These are phyloP conservation scores for Aureobasidium sp. DNA, from an alignment of 2,329 filamentous ascomycete species.

Conservation along the genomic window DNA sequence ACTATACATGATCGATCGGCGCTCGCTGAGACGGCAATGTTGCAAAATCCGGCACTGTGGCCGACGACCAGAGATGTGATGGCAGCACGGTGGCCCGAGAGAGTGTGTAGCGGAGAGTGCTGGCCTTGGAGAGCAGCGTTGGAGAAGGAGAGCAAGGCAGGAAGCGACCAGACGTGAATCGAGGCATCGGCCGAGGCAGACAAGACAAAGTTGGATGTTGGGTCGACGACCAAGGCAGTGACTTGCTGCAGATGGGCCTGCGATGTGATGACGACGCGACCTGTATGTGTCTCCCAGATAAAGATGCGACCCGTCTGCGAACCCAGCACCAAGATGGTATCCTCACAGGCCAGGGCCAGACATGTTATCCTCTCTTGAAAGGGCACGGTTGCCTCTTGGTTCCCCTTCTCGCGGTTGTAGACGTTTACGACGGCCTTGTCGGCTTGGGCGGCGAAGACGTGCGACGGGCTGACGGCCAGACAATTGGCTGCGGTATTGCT, in stretches of 20 bases:
- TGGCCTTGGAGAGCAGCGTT: slow-evolving; percentile 45
- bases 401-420: slow-evolving; percentile 75
- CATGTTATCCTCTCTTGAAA: slow-evolving; percentile 83
- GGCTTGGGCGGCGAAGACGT: slow-evolving; percentile 85
- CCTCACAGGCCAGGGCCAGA: slow-evolving; percentile 62
- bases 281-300: slow-evolving; percentile 82
- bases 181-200: slow-evolving; percentile 81
- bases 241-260: slow-evolving; percentile 75
- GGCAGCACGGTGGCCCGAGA: slow-evolving; percentile 69
- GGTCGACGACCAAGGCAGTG: slow-evolving; percentile 63
- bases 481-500: slow-evolving; percentile 74
- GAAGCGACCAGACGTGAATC: slow-evolving; percentile 84
- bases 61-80: slow-evolving; percentile 59
- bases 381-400: slow-evolving; percentile 80
- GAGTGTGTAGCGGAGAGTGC: slow-evolving; percentile 65
- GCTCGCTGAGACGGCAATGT: slow-evolving; percentile 76
- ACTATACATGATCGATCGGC: slow-evolving; percentile 83
- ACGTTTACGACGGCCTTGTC: slow-evolving; percentile 92
- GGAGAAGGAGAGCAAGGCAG: slow-evolving; percentile 62
- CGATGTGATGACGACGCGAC: slow-evolving; percentile 67
- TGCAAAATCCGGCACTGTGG: slow-evolving; percentile 64
- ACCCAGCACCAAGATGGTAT: slow-evolving; percentile 65
- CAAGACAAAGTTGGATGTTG: slow-evolving; percentile 65
- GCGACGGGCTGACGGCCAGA: slow-evolving; percentile 70
- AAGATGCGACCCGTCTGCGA: slow-evolving; percentile 80